Percentiles rank a stretch among this genome's conserved stretches.
These are phyloP conservation scores for Scutellaria galericulata DNA, from an alignment of 257 asterid genomes.

Conservation along the genomic window DNA sequence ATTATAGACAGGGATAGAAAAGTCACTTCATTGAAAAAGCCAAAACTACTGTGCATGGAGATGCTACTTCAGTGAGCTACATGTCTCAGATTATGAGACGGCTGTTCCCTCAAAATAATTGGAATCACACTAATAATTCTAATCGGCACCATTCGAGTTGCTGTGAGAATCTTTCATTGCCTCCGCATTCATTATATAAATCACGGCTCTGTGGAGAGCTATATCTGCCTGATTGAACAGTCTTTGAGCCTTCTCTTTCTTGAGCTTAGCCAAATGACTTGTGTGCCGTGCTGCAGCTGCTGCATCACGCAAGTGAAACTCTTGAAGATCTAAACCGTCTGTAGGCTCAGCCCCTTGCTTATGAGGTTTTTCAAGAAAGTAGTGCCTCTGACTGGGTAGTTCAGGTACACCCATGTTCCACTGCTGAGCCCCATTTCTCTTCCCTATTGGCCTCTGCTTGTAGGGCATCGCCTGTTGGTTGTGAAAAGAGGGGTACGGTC, in stretches of 20 bases:
- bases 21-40: no score
- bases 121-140: conserved; percentile 35
- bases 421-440: conserved; percentile 59
- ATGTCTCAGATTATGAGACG: no score
- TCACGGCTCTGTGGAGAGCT: conserved; percentile 82
- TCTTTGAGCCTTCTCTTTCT: conserved; percentile 81
- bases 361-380: conserved; percentile 44
- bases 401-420: conserved; percentile 63
- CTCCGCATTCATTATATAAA: conserved; percentile 80
- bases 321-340: conserved; percentile 56
- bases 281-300: conserved; percentile 70
- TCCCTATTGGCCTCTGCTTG: conserved; percentile 53
- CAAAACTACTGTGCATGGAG: no score
- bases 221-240: conserved; percentile 70
- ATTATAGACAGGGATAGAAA: no score
- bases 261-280: conserved; percentile 65
- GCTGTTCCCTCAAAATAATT: neutral
- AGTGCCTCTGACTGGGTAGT: conserved; percentile 50
- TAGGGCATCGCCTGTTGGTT: conserved; percentile 44
- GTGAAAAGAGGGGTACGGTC: conserved; percentile 47
- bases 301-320: conserved; percentile 76
- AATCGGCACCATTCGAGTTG: conserved; percentile 39
- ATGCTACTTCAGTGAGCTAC: no score
- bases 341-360: conserved; percentile 48
- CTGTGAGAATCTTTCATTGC: conserved; percentile 64